phyloP scores from a whole-genome alignment of 805 yeast species.

The Cyberlindnera euphorbiae region DNA sequence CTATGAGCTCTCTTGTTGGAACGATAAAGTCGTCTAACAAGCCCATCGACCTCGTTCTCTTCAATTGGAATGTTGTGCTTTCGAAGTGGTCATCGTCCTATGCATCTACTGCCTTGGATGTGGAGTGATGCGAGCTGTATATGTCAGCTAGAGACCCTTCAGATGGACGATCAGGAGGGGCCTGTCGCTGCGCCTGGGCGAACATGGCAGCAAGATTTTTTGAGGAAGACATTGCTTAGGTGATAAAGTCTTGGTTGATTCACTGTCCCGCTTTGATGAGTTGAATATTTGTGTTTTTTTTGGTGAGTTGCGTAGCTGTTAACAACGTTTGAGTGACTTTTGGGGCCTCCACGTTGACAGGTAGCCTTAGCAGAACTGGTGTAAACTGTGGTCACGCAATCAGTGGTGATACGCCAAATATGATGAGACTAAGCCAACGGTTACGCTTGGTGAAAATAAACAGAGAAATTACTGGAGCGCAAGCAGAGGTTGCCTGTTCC shows the following conservation, averaged over 20 bases:
- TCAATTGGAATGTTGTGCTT: slow-evolving; percentile 65
- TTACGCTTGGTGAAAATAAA: no score
- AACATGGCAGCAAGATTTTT: slow-evolving; percentile 21
- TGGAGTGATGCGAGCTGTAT: slow-evolving; percentile 12
- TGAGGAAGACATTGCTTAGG: slow-evolving; percentile 14
- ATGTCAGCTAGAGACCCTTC: slow-evolving; percentile 9
- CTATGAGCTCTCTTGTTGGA: slow-evolving; percentile 37
- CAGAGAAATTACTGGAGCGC: no score
- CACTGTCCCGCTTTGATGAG: neutral
- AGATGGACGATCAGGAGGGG: slow-evolving; percentile 7
- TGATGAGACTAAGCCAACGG: no score
- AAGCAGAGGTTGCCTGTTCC: no score
- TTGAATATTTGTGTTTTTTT: neutral
- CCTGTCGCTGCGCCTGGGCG: slow-evolving; percentile 12
- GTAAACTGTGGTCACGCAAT: no score
- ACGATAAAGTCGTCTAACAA: slow-evolving; percentile 65
- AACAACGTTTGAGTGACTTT: no score
- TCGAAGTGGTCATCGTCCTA: slow-evolving; percentile 66
- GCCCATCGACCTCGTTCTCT: slow-evolving; percentile 81
- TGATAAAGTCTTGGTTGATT: neutral
- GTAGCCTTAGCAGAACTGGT: no score
- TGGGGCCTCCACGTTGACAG: no score
- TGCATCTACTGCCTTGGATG: slow-evolving; percentile 53
- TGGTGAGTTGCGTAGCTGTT: no score
- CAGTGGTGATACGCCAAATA: no score